phyloP scores from a whole-genome alignment of 305 asterid genomes.

The Solanum hybrid region DNA sequence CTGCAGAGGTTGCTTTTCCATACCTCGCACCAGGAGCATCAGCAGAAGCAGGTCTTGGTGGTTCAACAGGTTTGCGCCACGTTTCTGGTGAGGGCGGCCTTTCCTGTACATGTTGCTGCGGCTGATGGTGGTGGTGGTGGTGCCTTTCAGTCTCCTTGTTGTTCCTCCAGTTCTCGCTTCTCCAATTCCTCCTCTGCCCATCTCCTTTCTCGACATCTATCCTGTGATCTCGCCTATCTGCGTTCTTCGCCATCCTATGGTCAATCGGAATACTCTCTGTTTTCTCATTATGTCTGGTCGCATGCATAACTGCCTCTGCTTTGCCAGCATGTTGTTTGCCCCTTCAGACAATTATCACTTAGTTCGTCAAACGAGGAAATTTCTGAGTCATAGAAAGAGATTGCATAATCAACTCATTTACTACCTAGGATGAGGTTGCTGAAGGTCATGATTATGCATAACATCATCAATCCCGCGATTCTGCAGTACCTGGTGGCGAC shows the following conservation, averaged over 20 bases:
- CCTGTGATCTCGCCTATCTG: conserved; percentile 51
- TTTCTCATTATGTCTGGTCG: conserved; percentile 32
- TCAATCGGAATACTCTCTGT: conserved; percentile 29
- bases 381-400: background rate
- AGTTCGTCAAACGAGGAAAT: background rate
- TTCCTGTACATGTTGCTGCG: conserved; percentile 38
- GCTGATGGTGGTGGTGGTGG: conserved; percentile 28
- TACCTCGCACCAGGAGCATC: conserved; percentile 34
- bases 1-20: conserved; percentile 82
- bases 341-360: conserved; percentile 27
- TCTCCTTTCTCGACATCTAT: conserved; percentile 48
- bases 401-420: background rate
- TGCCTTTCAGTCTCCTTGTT: conserved; percentile 40
- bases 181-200: conserved; percentile 48
- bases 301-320: conserved; percentile 28
- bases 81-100: conserved; percentile 86
- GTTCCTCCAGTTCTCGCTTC: conserved; percentile 52
- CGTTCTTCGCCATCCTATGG: conserved; percentile 30
- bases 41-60: conserved; percentile 28
- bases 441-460: conserved; percentile 33
- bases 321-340: conserved; percentile 40
- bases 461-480: conserved; percentile 53
- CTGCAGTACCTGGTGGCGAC: conserved; percentile 49
- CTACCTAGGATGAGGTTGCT: conserved; percentile 50
- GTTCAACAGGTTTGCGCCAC: conserved; percentile 81